phyloP scores from a whole-genome alignment of 257 asterid species.

The Parsonsia alboflavescens region DNA sequence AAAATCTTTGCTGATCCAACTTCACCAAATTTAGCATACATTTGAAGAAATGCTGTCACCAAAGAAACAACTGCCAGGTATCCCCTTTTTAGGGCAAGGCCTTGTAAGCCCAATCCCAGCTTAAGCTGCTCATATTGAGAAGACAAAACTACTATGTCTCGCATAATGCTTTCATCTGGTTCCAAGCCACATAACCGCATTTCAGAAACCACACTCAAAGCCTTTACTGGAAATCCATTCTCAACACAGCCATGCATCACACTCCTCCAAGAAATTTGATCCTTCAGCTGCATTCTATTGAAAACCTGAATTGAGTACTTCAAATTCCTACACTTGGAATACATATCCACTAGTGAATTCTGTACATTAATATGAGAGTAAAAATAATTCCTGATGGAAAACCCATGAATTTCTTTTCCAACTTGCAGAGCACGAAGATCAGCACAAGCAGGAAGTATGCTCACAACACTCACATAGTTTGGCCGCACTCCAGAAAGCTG shows the following conservation, averaged over 20 bases:
- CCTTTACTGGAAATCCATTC: constrained; percentile 35
- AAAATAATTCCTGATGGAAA: constrained; percentile 39
- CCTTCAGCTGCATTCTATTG: constrained; percentile 42
- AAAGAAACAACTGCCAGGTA: constrained; percentile 29
- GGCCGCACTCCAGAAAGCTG: constrained; percentile 39
- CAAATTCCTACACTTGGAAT: constrained; percentile 54
- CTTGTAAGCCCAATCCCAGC: constrained; percentile 44
- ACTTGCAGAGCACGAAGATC: constrained; percentile 36
- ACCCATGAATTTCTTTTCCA: constrained; percentile 73
- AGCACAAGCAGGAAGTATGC: constrained; percentile 64
- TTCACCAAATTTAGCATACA: constrained; percentile 50
- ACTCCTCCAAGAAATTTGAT: constrained; percentile 77
- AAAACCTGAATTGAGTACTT: constrained; percentile 45
- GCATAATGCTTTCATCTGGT: constrained; percentile 45
- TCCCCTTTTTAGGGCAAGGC: constrained; percentile 53
- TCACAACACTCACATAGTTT: constrained; percentile 53
- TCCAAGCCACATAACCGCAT: constrained; percentile 39
- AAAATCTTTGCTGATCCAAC: constrained; percentile 45
- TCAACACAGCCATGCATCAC: constrained; percentile 46
- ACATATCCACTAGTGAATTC: constrained; percentile 61
- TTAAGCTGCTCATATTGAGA: constrained; percentile 32
- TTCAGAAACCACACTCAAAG: constrained; percentile 40
- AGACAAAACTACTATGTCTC: constrained; percentile 45
- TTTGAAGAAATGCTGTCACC: constrained; percentile 62
- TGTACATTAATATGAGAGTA: constrained; percentile 29